Base-by-base conservation (phyloP, 345 rosid species). In the Pistacia vera region DNA sequence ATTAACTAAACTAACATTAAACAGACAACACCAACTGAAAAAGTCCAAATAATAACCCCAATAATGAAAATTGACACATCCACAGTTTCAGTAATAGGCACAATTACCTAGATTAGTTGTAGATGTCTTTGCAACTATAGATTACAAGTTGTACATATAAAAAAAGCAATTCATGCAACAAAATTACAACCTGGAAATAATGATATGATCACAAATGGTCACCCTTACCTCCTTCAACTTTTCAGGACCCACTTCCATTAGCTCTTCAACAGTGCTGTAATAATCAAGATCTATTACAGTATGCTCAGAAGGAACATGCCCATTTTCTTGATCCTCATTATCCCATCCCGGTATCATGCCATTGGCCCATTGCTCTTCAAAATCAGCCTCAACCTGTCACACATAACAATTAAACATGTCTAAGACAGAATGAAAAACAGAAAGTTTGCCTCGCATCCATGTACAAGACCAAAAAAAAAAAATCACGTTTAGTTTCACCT, bases 221-320 rank as follows among this genome's bases (percentile, higher is more conserved):
- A 75, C 14, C 68, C 83, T 77, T 79, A 91, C 97, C 91, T 91
- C 96, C 81, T 93, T 96, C 35, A 94, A 81, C 89, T 87, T 92
- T 84, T 91, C 97, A 77, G 98, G 89, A 77, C 98, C 99, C 49
- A 97, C 90, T 77, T 91, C 96, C 82, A 91, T 68, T 74, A 97
- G 84, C 84, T 94, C 99, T 82, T 92, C 99, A 51, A 88, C 90
- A 35, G 97, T 83, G 75, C 92, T 88, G 86, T 97, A 94, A 87
- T 88, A 94, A 82, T 92, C 97, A 80, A 97, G 97, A 84, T 97
- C 95, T 74, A 94, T 86, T 75, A 84, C 74, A 17, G 80, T 77
- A 70, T 78, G 88, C 70, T 87, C 87, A 56, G 82, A 64, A 41
- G 82, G 75, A 77, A 74, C 71, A 73, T 79, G 81, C 54, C 89